Percentiles rank a stretch among this genome's conserved stretches.
phyloP scores from a whole-genome alignment of 306 rosid genomes.

The Casuarina glauca region DNA sequence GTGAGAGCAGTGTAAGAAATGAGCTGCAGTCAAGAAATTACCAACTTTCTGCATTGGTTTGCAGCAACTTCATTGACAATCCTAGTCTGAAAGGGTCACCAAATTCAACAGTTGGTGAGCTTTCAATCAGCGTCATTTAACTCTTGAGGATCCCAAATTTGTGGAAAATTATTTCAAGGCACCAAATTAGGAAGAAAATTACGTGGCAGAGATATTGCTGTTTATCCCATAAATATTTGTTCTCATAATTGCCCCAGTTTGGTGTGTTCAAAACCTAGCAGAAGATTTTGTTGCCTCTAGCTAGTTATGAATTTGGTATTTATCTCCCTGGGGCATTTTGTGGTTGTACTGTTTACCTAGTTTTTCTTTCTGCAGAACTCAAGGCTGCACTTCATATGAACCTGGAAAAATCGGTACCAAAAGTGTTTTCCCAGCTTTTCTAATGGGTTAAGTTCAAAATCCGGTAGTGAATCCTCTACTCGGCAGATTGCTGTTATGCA shows the following conservation, averaged over 20 bases:
- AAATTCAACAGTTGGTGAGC: conserved; percentile 35
- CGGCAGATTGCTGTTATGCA: conserved; percentile 56
- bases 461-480: conserved; percentile 35
- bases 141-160: conserved; percentile 70
- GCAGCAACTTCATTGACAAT: conserved; percentile 34
- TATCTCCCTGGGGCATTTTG: conserved; percentile 11
- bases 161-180: conserved; percentile 98
- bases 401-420: conserved; percentile 89
- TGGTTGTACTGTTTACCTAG: conserved; percentile 23
- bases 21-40: conserved; percentile 37
- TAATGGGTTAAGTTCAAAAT: conserved; percentile 39
- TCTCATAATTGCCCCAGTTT: not conserved
- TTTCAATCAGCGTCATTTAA: conserved; percentile 63
- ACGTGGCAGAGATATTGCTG: not conserved
- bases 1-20: conserved; percentile 30
- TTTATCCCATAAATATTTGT: not conserved
- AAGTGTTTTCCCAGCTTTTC: conserved; percentile 49
- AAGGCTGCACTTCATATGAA: conserved; percentile 91
- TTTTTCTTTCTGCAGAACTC: conserved; percentile 65
- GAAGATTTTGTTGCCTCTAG: not conserved
- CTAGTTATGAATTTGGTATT: conserved; percentile 3
- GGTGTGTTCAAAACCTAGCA: not conserved
- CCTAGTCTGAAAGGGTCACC: conserved; percentile 38
- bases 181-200: conserved; percentile 24
- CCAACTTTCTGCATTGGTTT: conserved; percentile 42